Conservation (phyloP, 805 yeast species). For the Limtongia smithiae region DNA sequence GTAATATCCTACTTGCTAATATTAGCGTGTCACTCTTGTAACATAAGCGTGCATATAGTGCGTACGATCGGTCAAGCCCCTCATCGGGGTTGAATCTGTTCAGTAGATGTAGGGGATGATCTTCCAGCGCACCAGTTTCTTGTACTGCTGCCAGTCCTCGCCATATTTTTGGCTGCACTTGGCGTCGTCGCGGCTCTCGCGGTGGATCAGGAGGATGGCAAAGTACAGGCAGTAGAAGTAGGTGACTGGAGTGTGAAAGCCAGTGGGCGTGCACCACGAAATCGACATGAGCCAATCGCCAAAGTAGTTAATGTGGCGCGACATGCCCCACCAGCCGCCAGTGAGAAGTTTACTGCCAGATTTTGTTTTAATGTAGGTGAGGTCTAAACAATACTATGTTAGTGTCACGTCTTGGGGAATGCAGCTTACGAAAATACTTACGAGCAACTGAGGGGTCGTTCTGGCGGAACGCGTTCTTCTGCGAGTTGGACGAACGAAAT, state of each 20-base stretch:
- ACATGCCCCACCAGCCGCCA: conserved; percentile 94
- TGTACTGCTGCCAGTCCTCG: conserved; percentile 79
- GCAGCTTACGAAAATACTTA: conserved; percentile 5
- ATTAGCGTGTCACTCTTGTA: no score
- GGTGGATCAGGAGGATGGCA: conserved; percentile 74
- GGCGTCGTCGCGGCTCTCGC: conserved; percentile 87
- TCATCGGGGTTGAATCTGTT: background rate
- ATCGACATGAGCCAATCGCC: conserved; percentile 93
- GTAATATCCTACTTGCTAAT: no score
- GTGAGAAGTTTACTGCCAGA: conserved; percentile 70
- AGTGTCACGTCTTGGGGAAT: background rate
- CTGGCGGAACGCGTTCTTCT: conserved; percentile 77
- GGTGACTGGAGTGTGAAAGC: conserved; percentile 73
- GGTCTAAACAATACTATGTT: conserved; percentile 17
- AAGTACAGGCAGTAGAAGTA: conserved; percentile 85
- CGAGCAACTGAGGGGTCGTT: conserved; percentile 64
- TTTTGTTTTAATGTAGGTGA: conserved; percentile 63
- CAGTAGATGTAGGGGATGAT: conserved; percentile 85
- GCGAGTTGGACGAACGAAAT: conserved; percentile 78
- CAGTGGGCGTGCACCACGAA: conserved; percentile 91
- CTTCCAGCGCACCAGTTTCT: conserved; percentile 76
- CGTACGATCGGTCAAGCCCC: no score
- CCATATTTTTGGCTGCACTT: conserved; percentile 87
- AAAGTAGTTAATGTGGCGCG: conserved; percentile 91
- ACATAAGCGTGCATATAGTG: no score